Percentiles rank a stretch among this genome's conserved stretches.
Conservation (phyloP, 257 asterid genomes). For the Solanum medicagineum region DNA sequence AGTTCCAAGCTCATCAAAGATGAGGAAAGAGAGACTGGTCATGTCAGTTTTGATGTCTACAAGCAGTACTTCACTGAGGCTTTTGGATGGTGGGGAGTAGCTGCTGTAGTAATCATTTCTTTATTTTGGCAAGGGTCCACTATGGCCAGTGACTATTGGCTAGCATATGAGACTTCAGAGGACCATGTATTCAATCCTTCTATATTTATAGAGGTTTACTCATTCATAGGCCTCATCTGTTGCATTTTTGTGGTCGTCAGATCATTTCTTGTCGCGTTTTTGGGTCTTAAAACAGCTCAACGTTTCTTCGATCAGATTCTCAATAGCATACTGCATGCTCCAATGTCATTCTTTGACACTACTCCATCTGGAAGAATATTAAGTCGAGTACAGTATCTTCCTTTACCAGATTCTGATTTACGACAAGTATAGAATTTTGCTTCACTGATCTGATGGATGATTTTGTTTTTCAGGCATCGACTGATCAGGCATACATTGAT, state of each 20-base stretch:
- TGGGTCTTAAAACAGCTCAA: constrained; percentile 50
- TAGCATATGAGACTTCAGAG: constrained; percentile 60
- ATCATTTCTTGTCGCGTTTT: constrained; percentile 11
- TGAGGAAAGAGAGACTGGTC: constrained; percentile 63
- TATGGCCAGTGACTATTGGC: constrained; percentile 61
- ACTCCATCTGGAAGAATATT: constrained; percentile 80
- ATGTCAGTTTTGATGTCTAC: constrained; percentile 37
- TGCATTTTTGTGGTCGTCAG: constrained; percentile 21
- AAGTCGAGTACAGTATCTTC: constrained; percentile 50
- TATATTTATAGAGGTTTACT: constrained; percentile 29
- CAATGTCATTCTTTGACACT: constrained; percentile 81
- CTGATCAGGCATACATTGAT: constrained; percentile 52
- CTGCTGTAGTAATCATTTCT: constrained; percentile 20
- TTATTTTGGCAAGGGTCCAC: constrained; percentile 28
- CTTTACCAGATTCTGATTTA: neutral
- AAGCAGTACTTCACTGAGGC: constrained; percentile 45
- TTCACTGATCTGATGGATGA: neutral
- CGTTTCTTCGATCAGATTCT: constrained; percentile 38
- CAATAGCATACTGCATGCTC: constrained; percentile 53
- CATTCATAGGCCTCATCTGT: constrained; percentile 20
- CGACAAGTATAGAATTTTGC: neutral
- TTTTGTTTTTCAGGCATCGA: constrained; percentile 39
- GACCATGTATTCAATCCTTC: constrained; percentile 19
- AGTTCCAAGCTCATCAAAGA: constrained; percentile 52
- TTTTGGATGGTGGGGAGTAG: constrained; percentile 66